Evolutionary conservation across 768 basidiomycete species (phyloP).

Genomic region (Coprinopsis cinerea): DNA sequence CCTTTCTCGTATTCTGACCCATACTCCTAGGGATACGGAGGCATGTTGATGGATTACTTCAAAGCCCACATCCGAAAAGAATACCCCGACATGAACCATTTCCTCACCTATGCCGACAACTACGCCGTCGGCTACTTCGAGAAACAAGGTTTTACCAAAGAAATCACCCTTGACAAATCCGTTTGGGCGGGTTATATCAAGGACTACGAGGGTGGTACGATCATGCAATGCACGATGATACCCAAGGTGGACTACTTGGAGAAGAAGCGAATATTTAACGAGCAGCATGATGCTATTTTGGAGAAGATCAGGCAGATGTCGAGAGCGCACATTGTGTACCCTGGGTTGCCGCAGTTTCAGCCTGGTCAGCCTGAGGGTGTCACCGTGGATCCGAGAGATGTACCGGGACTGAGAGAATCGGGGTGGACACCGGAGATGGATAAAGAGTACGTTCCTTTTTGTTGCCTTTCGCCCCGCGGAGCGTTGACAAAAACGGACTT

Average conservation of each 20-base stretch:
- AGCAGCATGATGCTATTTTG: constrained; percentile 87
- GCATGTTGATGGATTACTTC: constrained; percentile 97
- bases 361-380: constrained; percentile 46
- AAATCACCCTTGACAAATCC: constrained; percentile 85
- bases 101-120: constrained; percentile 97
- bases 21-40: constrained; percentile 79
- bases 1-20: not conserved
- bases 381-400: constrained; percentile 62
- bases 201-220: constrained; percentile 98
- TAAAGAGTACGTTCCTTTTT: constrained; percentile 50
- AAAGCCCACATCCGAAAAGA: constrained; percentile 84
- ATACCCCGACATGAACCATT: constrained; percentile 87
- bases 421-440: constrained; percentile 89
- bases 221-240: constrained; percentile 99
- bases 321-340: constrained; percentile 78
- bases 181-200: constrained; percentile 99
- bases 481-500: not conserved
- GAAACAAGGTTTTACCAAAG: constrained; percentile 98
- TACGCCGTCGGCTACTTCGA: constrained; percentile 99
- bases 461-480: not conserved
- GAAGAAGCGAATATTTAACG: constrained; percentile 65
- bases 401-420: constrained; percentile 88
- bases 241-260: constrained; percentile 85
- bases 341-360: constrained; percentile 73
- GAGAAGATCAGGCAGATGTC: constrained; percentile 84